Base-by-base conservation (phyloP, 2,329 filamentous ascomycete genomes). In the Dryadomyces quercivorus region DNA sequence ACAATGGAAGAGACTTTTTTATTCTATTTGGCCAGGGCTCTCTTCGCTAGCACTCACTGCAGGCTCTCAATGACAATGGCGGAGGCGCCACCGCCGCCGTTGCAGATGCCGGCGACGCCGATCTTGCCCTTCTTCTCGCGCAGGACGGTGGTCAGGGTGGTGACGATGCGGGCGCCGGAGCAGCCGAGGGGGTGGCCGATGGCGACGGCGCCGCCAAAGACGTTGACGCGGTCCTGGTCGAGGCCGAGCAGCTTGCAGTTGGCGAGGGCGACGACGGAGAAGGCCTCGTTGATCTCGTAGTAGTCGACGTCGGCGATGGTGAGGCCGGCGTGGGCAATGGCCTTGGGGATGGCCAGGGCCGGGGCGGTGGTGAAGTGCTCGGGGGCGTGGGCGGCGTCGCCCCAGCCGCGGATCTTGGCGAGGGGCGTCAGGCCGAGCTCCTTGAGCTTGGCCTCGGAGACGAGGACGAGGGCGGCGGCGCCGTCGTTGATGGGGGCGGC, bases 271-370 rank as follows among this genome's bases (percentile, higher is more conserved):
- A 98, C 93, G 51, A 95, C 93, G 59, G 88, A 93, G 77, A 98
- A 98, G 45, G 93, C 93, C 77, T 98, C 93, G 77, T 98, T 98
- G 78, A 98, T 96, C 78, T 98, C 93, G 70, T 93, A 98, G 63
- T 83, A 93, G 65, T 97, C 92, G 56, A 98, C 78, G 57, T 88
- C 78, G 59, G 85, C 81, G 62, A 84, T 78, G 55, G 82, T 80
- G 59, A 98, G 74, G 59, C 88, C 87, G 58, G 93, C 93, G 72
- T 98, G 92, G 78, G 92, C 90, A 66, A 98, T 81, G 56, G 93
- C 93, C 78, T 97, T 98, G 69, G 93, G 93, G 64, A 98, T 94
- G 61, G 93, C 93, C 55, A 97, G 81, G 20, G 93, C 81, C 10
- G 93, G 93, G 9, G 93, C 86, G 50, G 90, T 93, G 61, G 93